Conservation (phyloP, 2,329 filamentous ascomycete species). For the Aspergillus quadrilineatus region DNA sequence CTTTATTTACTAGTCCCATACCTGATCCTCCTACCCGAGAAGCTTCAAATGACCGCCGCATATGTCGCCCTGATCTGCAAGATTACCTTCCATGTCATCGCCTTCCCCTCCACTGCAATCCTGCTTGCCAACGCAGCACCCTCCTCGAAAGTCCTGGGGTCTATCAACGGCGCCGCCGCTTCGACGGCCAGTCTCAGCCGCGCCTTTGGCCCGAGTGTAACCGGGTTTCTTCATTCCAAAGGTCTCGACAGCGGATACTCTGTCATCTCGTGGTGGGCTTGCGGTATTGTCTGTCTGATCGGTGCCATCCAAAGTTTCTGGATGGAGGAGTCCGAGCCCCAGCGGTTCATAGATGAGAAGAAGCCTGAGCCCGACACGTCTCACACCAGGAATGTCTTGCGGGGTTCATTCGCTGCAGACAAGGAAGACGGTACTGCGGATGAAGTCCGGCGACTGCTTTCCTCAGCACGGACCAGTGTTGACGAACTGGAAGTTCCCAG, state of each 20-base stretch:
- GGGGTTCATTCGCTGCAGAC: constrained; percentile 23
- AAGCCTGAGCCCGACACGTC: constrained; percentile 28
- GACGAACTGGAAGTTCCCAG: constrained; percentile 33
- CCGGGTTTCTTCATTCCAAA: constrained; percentile 77
- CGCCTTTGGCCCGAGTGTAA: constrained; percentile 83
- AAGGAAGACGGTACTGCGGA: constrained; percentile 28
- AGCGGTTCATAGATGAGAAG: constrained; percentile 43
- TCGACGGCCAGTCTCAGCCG: constrained; percentile 87
- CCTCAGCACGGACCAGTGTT: constrained; percentile 34
- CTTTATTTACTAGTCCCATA: constrained; percentile 89
- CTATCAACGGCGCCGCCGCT: constrained; percentile 87
- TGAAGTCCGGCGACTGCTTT: constrained; percentile 39
- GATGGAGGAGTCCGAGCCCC: constrained; percentile 64
- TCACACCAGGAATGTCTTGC: constrained; percentile 23
- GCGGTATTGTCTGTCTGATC: constrained; percentile 69
- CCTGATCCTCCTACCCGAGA: constrained; percentile 75
- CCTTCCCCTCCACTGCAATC: constrained; percentile 87
- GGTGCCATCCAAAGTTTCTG: constrained; percentile 74
- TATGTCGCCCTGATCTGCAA: constrained; percentile 83
- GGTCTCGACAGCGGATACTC: constrained; percentile 80
- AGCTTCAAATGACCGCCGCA: constrained; percentile 69
- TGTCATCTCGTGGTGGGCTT: constrained; percentile 91
- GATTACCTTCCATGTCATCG: constrained; percentile 86
- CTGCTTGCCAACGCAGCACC: constrained; percentile 86
- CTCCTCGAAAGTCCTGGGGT: constrained; percentile 79